Conservation (phyloP, 495 filamentous ascomycete genomes). For the Sordaria brevicollis region DNA sequence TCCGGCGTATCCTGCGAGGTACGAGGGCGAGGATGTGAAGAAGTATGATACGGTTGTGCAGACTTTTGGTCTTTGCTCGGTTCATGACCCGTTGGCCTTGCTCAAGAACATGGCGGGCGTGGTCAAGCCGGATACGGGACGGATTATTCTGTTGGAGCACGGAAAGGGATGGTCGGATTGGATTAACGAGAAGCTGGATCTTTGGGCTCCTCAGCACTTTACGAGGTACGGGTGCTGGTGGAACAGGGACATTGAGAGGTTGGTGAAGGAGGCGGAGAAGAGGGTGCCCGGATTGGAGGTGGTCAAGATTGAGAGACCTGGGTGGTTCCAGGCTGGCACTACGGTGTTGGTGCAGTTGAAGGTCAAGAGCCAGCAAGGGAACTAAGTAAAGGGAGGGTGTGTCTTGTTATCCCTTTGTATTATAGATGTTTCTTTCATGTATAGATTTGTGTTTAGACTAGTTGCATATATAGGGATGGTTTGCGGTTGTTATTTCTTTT, state of each 20-base stretch:
- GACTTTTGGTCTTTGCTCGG: constrained; percentile 89
- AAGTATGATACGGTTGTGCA: constrained; percentile 83
- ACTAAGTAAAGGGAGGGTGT: neutral
- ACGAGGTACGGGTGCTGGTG: constrained; percentile 89
- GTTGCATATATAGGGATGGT: neutral
- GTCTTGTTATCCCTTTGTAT: neutral
- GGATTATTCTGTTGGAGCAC: constrained; percentile 85
- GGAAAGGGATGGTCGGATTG: constrained; percentile 67
- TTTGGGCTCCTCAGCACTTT: constrained; percentile 66
- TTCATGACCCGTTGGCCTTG: constrained; percentile 58
- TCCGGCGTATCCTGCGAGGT: constrained; percentile 4
- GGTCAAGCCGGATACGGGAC: constrained; percentile 48
- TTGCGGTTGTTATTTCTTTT: neutral
- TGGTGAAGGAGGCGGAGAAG: constrained; percentile 44
- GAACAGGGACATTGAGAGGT: constrained; percentile 79
- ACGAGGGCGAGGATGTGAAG: neutral
- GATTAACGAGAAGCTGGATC: constrained; percentile 72
- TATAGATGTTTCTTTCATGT: neutral
- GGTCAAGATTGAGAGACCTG: constrained; percentile 51
- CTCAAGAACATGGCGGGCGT: constrained; percentile 47
- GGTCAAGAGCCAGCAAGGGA: constrained; percentile 12
- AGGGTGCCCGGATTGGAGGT: constrained; percentile 73
- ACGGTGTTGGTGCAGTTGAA: constrained; percentile 33
- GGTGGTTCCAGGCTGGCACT: constrained; percentile 64
- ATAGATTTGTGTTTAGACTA: neutral